Conservation (phyloP, 2,329 filamentous ascomycete genomes). For the Trichophyton schoenleinii region DNA sequence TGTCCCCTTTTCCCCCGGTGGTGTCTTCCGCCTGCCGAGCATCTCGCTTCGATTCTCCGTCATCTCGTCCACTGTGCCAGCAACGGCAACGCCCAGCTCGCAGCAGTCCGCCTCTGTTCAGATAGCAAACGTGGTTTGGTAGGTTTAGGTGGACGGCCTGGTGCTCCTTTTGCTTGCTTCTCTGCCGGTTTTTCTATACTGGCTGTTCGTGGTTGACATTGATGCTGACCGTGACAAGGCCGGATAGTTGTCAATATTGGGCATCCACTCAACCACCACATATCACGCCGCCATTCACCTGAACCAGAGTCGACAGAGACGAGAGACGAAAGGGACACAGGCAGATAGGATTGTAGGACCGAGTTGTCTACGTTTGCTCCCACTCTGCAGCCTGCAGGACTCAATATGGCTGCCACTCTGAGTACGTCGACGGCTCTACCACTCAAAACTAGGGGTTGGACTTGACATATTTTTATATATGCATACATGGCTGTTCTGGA, state of each 20-base stretch:
- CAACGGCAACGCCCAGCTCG: no score
- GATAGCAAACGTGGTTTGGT: no score
- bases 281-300: not conserved
- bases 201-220: no score
- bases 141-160: no score
- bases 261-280: slow-evolving; percentile 6
- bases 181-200: no score
- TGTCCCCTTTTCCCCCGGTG: slow-evolving; percentile 7
- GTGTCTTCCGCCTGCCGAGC: not conserved
- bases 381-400: not conserved
- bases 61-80: no score
- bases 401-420: not conserved
- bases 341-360: not conserved
- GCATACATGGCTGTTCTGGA: not conserved
- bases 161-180: no score
- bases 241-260: not conserved
- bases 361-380: not conserved
- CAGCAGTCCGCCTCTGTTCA: no score
- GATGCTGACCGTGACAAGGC: not conserved
- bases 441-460: not conserved
- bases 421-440: not conserved
- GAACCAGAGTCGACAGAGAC: not conserved
- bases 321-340: not conserved
- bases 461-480: not conserved
- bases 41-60: not conserved